phyloP scores from a whole-genome alignment of 371 early-diverging fungal species.

The Dichotomocladium elegans region DNA sequence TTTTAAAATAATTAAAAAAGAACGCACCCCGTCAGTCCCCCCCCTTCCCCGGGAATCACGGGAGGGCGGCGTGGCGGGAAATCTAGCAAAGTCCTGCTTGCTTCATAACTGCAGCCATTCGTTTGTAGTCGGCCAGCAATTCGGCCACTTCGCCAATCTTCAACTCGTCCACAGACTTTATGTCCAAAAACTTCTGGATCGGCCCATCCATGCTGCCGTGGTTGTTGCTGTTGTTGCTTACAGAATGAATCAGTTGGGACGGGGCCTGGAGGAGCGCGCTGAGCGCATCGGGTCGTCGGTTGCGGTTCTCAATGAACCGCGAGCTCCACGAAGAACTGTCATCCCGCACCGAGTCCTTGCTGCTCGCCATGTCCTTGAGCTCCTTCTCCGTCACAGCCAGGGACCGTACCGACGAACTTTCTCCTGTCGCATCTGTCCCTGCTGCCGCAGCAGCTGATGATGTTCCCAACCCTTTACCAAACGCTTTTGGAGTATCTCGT shows the following conservation, averaged over 20 bases:
- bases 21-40: too few species aligned
- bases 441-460: not conserved
- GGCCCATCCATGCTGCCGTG: conserved; percentile 11
- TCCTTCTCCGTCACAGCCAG: conserved; percentile 12
- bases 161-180: conserved; percentile 20
- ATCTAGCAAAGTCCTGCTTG: conserved; percentile 10
- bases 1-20: too few species aligned
- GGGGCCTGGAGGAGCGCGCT: conserved; percentile 20
- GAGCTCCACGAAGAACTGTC: too few species aligned
- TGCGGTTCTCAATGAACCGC: not conserved
- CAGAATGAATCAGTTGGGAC: conserved; percentile 17
- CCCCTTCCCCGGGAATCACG: too few species aligned
- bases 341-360: not conserved
- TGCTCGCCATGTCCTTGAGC: conserved; percentile 27
- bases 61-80: not conserved
- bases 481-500: conserved; percentile 9
- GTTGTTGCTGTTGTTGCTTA: conserved; percentile 2
- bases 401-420: conserved; percentile 5
- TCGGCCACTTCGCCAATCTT: conserved; percentile 23
- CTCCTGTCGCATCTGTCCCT: conserved; percentile 5
- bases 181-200: conserved; percentile 23
- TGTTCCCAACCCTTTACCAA: not conserved
- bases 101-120: conserved; percentile 21
- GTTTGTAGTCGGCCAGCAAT: conserved; percentile 23
- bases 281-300: conserved; percentile 9